Conservation (phyloP, 2,329 filamentous ascomycete genomes). For the Trichoderma breve region DNA sequence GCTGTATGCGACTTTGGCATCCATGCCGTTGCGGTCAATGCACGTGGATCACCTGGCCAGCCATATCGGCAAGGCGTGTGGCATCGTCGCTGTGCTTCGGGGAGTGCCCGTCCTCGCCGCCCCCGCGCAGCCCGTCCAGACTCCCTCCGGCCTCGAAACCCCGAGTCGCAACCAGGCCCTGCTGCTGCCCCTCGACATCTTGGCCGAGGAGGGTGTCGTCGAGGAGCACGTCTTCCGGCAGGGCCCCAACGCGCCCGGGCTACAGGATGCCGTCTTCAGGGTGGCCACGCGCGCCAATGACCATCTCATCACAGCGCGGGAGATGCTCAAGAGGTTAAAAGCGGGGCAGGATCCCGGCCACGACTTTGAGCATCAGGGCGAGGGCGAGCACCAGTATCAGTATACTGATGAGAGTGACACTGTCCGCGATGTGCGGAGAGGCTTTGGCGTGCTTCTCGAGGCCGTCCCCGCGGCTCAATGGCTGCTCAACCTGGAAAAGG, state of each 20-base stretch:
- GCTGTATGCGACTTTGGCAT: constrained; percentile 81
- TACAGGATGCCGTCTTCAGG: constrained; percentile 86
- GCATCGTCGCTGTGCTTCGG: constrained; percentile 81
- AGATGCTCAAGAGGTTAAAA: constrained; percentile 81
- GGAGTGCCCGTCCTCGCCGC: constrained; percentile 88
- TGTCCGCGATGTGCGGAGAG: constrained; percentile 50
- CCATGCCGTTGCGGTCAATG: constrained; percentile 75
- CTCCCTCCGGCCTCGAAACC: constrained; percentile 40
- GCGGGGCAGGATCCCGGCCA: constrained; percentile 75
- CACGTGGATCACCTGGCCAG: constrained; percentile 90
- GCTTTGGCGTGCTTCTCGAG: constrained; percentile 78
- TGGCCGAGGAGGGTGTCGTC: constrained; percentile 75
- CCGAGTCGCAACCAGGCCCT: constrained; percentile 52
- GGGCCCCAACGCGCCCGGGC: constrained; percentile 72
- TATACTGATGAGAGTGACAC: constrained; percentile 46
- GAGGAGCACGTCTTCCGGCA: constrained; percentile 88
- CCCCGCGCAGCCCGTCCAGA: constrained; percentile 50
- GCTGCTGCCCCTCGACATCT: constrained; percentile 82
- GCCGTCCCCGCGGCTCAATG: constrained; percentile 76
- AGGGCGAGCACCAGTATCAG: constrained; percentile 61
- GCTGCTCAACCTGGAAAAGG: constrained; percentile 71
- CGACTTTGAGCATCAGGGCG: constrained; percentile 82
- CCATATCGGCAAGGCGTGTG: constrained; percentile 90
- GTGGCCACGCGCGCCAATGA: constrained; percentile 94
- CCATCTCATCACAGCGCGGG: constrained; percentile 87